A percentile compares a stretch with the other conserved stretches of the same genome.
Conservation (phyloP, 306 rosid genomes). For the Glycine soja region DNA sequence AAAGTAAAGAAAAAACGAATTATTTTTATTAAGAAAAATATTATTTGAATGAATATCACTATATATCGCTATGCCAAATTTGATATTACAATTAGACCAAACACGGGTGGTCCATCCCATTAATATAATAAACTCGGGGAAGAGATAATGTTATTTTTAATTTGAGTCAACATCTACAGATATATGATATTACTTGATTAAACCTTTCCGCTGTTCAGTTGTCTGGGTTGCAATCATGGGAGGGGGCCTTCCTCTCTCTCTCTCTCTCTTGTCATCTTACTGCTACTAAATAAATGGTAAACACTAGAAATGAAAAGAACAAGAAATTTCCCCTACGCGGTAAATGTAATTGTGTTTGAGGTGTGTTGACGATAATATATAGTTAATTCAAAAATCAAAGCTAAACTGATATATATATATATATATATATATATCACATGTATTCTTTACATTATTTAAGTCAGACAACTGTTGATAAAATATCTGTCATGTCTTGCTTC, state of each 20-base stretch:
- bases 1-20: neutral
- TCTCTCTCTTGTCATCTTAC: neutral
- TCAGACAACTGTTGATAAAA: too few species aligned
- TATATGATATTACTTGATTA: constrained; percentile 30
- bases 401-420: too few species aligned
- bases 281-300: neutral
- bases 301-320: too few species aligned
- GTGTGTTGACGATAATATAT: too few species aligned
- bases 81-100: constrained; percentile 16
- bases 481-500: too few species aligned
- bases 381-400: too few species aligned
- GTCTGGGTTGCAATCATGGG: constrained; percentile 1
- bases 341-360: too few species aligned
- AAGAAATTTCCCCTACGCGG: too few species aligned
- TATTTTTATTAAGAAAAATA: neutral
- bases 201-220: constrained; percentile 14
- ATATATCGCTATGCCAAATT: neutral
- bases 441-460: too few species aligned
- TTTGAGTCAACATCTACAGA: neutral
- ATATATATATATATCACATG: too few species aligned
- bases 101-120: constrained; percentile 15
- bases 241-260: neutral
- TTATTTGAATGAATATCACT: neutral
- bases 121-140: neutral
- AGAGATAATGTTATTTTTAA: constrained; percentile 23